A percentile compares a stretch with the other conserved stretches of the same genome.
These are phyloP conservation scores for Plantago lanceolata DNA, from an alignment of 305 asterid genomes.

Conservation along the genomic window DNA sequence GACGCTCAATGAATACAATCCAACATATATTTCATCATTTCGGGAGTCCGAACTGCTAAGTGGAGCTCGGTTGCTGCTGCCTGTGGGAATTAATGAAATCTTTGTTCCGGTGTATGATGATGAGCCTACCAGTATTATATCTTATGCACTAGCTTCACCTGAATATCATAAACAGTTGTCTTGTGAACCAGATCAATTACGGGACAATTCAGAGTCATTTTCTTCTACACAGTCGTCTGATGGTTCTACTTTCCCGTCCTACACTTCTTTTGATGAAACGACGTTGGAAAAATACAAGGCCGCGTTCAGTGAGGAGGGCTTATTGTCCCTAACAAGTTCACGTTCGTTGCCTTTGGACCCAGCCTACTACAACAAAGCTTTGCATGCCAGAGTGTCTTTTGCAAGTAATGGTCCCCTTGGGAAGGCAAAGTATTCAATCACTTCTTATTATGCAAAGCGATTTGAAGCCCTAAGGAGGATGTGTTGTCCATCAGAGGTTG, in stretches of 20 bases:
- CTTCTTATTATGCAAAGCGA: conserved; percentile 78
- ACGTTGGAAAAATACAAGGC: conserved; percentile 55
- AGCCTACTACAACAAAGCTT: conserved; percentile 42
- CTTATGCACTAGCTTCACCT: conserved; percentile 64
- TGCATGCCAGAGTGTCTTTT: conserved; percentile 69
- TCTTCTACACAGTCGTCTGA: conserved; percentile 47
- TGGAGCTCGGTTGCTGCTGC: conserved; percentile 69
- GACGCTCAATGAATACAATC: conserved; percentile 50
- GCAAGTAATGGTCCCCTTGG: conserved; percentile 58
- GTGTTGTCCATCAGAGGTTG: conserved; percentile 82
- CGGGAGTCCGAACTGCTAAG: conserved; percentile 60
- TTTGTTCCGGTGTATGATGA: conserved; percentile 85
- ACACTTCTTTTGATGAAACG: conserved; percentile 55
- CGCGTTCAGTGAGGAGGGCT: conserved; percentile 57
- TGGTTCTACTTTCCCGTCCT: conserved; percentile 39
- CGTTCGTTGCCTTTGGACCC: conserved; percentile 63
- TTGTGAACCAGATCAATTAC: conserved; percentile 53
- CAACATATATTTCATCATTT: conserved; percentile 67
- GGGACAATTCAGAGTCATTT: conserved; percentile 40
- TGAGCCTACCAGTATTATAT: conserved; percentile 88
- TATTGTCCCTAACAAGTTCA: conserved; percentile 40
- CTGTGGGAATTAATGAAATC: conserved; percentile 63
- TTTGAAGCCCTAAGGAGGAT: conserved; percentile 83
- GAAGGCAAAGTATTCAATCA: conserved; percentile 70
- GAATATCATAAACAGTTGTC: conserved; percentile 56